Conservation (phyloP, 345 rosid species). For the Aquilaria yunnanensis region DNA sequence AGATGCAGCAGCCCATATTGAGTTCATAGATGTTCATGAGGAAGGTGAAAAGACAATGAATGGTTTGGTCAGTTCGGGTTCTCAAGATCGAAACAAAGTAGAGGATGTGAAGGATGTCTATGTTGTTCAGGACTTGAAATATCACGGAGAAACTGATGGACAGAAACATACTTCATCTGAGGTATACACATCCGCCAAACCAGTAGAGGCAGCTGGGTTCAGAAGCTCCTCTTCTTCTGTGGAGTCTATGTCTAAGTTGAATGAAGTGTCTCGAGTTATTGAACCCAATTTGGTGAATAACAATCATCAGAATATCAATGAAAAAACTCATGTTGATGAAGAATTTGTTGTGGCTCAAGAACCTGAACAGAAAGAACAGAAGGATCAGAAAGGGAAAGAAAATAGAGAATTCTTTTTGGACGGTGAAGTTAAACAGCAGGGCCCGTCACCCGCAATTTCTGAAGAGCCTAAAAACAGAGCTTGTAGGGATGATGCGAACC, state of each 20-base stretch:
- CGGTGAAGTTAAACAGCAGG: background rate
- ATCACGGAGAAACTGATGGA: conserved; percentile 11
- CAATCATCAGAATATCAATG: conserved; percentile 15
- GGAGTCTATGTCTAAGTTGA: conserved; percentile 22
- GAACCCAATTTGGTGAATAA: conserved; percentile 19
- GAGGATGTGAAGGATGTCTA: conserved; percentile 16
- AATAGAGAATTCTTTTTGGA: conserved; percentile 1
- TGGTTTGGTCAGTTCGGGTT: background rate
- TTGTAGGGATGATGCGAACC: conserved; percentile 21
- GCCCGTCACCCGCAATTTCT: conserved; percentile 3
- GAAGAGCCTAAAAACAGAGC: conserved; percentile 17
- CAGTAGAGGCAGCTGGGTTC: conserved; percentile 10
- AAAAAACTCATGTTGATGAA: no score
- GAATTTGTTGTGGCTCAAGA: conserved; percentile 13
- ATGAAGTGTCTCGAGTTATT: conserved; percentile 19
- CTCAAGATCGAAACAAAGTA: conserved; percentile 6
- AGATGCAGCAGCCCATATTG: conserved; percentile 11
- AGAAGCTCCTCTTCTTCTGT: conserved; percentile 17
- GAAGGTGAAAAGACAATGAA: conserved; percentile 12
- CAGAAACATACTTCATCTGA: conserved; percentile 11
- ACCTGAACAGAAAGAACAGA: conserved; percentile 24
- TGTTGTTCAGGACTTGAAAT: conserved; percentile 8
- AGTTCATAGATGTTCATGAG: conserved; percentile 10
- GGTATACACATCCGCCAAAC: conserved; percentile 11
- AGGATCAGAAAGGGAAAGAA: conserved; percentile 21